Evolutionary conservation across 169 alveolate species (phyloP).

Genomic region (Plasmodium sp.): DNA sequence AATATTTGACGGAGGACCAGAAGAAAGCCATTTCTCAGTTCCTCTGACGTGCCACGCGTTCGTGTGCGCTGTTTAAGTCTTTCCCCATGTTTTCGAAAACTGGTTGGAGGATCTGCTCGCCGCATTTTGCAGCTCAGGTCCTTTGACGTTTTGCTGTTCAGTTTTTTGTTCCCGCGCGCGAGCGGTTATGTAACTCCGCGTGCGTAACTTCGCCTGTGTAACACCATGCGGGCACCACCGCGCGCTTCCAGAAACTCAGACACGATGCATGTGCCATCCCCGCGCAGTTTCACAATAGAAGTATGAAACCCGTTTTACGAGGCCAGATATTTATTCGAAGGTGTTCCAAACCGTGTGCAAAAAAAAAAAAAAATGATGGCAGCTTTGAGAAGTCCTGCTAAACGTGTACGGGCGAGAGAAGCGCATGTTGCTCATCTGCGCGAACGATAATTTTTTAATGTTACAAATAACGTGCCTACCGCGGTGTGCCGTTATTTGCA

Average conservation of each 20-base stretch:
- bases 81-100: not conserved
- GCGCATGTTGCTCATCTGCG: not conserved
- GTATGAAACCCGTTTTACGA: not conserved
- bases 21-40: conserved; percentile 80
- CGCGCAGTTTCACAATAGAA: not conserved
- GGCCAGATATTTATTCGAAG: not conserved
- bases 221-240: not conserved
- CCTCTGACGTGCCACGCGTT: conserved; percentile 15
- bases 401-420: not conserved
- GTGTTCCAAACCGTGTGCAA: not conserved
- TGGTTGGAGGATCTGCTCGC: not conserved
- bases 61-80: not conserved
- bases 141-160: not conserved
- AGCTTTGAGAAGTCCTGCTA: not conserved
- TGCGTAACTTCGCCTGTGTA: not conserved
- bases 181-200: not conserved
- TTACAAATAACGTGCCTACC: not conserved
- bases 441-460: not conserved
- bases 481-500: not conserved
- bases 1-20: conserved; percentile 79
- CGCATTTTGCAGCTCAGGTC: not conserved
- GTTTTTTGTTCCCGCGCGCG: not conserved
- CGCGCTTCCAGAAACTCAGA: not conserved
- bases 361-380: not conserved
- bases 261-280: not conserved